Conservation (phyloP, 75 land plant species). For the Ceratopteris richardii region DNA sequence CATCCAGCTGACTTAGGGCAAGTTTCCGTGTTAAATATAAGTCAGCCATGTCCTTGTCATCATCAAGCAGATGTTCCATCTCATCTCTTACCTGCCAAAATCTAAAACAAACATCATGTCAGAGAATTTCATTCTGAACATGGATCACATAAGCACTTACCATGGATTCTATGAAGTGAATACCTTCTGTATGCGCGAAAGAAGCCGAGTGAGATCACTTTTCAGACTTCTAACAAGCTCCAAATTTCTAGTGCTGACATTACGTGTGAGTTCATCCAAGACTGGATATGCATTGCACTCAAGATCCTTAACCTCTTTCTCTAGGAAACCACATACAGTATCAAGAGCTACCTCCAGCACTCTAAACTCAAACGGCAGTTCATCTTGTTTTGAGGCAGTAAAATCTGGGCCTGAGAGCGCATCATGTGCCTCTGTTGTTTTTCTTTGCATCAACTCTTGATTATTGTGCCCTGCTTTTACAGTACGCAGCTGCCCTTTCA, state of each 20-base stretch:
- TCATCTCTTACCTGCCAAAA: constrained; percentile 80
- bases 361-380: constrained; percentile 96
- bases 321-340: constrained; percentile 78
- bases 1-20: constrained; percentile 53
- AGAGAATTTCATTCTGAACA: too few species aligned
- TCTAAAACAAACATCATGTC: constrained; percentile 1
- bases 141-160: too few species aligned
- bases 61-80: constrained; percentile 89
- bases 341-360: constrained; percentile 91
- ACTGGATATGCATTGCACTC: constrained; percentile 78
- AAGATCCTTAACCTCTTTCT: constrained; percentile 59
- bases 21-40: constrained; percentile 80
- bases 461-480: constrained; percentile 26
- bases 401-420: constrained; percentile 7
- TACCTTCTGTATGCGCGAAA: constrained; percentile 91
- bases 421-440: constrained; percentile 4
- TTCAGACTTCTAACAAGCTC: constrained; percentile 85
- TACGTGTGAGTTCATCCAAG: constrained; percentile 84
- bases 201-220: constrained; percentile 73
- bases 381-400: constrained; percentile 17
- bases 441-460: neutral
- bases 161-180: too few species aligned
- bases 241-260: constrained; percentile 83
- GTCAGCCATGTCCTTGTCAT: constrained; percentile 93
- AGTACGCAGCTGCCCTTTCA: constrained; percentile 48